A percentile compares a stretch with the other conserved stretches of the same genome.
Conservation (phyloP, 352 stramenopile species). For the Phytopythium aichiense region DNA sequence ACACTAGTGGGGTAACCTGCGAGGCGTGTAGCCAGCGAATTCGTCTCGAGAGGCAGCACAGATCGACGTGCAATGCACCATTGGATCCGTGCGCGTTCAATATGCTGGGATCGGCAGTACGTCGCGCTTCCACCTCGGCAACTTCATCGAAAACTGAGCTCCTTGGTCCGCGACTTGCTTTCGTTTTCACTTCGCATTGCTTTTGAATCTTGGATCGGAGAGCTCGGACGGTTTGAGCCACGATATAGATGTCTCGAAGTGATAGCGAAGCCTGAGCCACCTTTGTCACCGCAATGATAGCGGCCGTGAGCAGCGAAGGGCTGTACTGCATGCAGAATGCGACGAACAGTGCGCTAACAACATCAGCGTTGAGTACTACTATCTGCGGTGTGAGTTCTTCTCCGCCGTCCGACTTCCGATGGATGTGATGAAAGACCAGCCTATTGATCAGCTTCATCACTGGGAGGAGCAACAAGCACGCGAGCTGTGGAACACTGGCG, state of each 20-base stretch:
- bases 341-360: conserved; percentile 23
- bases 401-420: background rate
- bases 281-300: conserved; percentile 19
- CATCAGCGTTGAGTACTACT: conserved; percentile 24
- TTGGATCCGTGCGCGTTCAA: too few species aligned
- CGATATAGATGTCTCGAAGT: conserved; percentile 10
- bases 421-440: background rate
- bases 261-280: conserved; percentile 12
- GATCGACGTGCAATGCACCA: too few species aligned
- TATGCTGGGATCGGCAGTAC: too few species aligned
- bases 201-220: background rate
- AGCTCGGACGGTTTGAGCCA: background rate
- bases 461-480: conserved; percentile 1
- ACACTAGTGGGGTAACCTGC: too few species aligned
- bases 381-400: background rate
- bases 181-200: too few species aligned
- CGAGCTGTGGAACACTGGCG: conserved; percentile 9
- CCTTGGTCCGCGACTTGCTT: background rate
- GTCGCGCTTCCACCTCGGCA: too few species aligned
- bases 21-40: too few species aligned
- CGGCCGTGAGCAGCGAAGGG: conserved; percentile 19
- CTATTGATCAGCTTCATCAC: background rate
- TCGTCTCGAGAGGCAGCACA: too few species aligned
- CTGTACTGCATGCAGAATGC: conserved; percentile 28
- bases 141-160: too few species aligned